Conservation (phyloP, 106 monocot genomes). For the Agapanthus africanus region DNA sequence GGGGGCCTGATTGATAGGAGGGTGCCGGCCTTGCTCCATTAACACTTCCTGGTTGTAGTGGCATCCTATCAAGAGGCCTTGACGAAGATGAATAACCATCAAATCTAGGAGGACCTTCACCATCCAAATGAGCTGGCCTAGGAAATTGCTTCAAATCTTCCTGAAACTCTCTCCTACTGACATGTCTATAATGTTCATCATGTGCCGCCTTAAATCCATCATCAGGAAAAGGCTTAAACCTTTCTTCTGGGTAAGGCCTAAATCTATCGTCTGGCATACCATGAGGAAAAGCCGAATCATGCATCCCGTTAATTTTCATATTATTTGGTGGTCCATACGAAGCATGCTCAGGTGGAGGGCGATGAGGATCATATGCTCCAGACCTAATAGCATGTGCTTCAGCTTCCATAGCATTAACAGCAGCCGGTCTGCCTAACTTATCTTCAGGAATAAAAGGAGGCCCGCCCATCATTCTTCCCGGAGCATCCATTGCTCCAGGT, state of each 20-base stretch:
- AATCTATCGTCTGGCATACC: constrained; percentile 33
- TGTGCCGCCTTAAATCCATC: constrained; percentile 23
- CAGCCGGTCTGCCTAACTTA: constrained; percentile 4
- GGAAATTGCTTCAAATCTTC: constrained; percentile 77
- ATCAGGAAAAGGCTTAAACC: constrained; percentile 28
- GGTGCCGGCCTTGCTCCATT: constrained; percentile 22
- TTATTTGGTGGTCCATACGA: constrained; percentile 20
- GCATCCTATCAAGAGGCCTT: constrained; percentile 32
- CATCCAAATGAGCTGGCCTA: constrained; percentile 41
- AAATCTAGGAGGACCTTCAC: constrained; percentile 35
- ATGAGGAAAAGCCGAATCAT: constrained; percentile 19
- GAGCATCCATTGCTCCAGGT: constrained; percentile 20
- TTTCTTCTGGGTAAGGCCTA: constrained; percentile 33
- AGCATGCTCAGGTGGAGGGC: constrained; percentile 8
- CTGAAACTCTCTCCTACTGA: constrained; percentile 40
- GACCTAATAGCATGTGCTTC: constrained; percentile 13
- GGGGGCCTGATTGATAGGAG: constrained; percentile 10
- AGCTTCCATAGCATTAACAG: constrained; percentile 18
- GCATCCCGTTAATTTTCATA: constrained; percentile 37
- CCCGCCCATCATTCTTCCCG: constrained; percentile 20
- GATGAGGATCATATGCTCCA: constrained; percentile 22
- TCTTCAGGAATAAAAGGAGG: constrained; percentile 28
- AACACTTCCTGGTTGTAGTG: constrained; percentile 14
- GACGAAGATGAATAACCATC: constrained; percentile 30
- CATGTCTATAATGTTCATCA: constrained; percentile 22